A percentile compares a stretch with the other conserved stretches of the same genome.
Evolutionary conservation across 2,329 filamentous ascomycete genomes (phyloP).

Genomic region (Trichophyton equinum): DNA sequence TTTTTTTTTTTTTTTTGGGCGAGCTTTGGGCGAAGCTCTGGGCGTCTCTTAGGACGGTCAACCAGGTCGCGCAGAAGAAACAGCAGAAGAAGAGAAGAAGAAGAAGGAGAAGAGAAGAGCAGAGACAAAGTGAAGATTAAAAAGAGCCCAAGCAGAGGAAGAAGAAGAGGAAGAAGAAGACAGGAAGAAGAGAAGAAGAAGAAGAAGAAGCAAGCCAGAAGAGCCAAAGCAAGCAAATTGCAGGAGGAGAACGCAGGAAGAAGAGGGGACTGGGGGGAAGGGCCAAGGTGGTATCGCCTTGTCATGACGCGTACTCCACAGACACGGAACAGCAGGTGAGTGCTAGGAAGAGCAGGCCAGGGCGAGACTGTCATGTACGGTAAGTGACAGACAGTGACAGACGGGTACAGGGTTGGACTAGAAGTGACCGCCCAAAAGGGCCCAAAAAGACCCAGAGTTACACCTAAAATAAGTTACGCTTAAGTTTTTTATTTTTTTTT

Average conservation of each 20-base stretch:
- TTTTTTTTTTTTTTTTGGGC: neutral
- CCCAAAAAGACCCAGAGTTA: neutral
- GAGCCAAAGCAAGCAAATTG: neutral
- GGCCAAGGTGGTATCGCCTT: neutral
- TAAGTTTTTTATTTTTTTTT: too few relatives aligned
- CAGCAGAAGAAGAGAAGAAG: neutral
- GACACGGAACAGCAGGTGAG: too few relatives aligned
- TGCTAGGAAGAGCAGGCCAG: too few relatives aligned
- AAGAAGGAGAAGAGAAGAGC: neutral
- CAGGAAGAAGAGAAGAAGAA: neutral
- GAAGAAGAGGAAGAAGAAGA: too few relatives aligned
- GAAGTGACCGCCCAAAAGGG: neutral
- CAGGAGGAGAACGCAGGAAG: neutral
- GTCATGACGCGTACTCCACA: neutral
- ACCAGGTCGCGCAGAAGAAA: neutral
- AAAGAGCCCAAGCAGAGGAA: neutral
- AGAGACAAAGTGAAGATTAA: neutral
- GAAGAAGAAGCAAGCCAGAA: neutral
- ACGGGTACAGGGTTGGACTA: neutral
- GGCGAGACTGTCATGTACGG: neutral
- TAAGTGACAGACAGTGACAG: neutral
- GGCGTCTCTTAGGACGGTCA: neutral
- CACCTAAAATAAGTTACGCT: neutral
- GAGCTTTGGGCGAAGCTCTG: too few relatives aligned
- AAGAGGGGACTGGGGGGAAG: neutral